Base-by-base conservation (phyloP, 2,329 filamentous ascomycete species). In the Nemania bipapillata region DNA sequence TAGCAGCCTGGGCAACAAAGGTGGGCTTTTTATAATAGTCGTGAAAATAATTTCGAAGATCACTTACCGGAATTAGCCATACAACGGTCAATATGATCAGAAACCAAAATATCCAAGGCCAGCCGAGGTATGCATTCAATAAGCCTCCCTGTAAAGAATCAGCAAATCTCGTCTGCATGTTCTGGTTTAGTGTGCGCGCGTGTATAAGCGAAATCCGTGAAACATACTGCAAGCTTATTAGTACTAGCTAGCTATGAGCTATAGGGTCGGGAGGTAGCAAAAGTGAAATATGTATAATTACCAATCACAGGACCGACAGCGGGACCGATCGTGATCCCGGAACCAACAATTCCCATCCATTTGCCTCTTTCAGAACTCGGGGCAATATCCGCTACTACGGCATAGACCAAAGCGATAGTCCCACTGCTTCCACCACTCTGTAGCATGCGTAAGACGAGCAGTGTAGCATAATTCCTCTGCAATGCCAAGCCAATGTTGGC, bases 21-120 rank as follows among this genome's bases (percentile, higher is more conserved):
- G 12, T 15, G 15, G 4, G 50, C n/a, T 24, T 15, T 12, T 32
- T n/a, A n/a, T n/a, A n/a, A n/a, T 54, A 35, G 7, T 50, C 6
- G 7, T 40, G 1, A 37, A 22, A 24, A 22, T 20, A 5, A 22
- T n/a, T 37, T 20, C 11, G 12, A 20, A 50, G 53, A 22, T 8
- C 24, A 32, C 68, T 62, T 35, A 70, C 68, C 1, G 87, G 83
- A 2, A 90, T 67, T 30, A 90, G 77, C 77, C 86, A 87, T 0
- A 80, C 78, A 3, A 78, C 77, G 20, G 83, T 80, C 40, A 86
- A 79, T 42, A 92, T 89, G 42, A 86, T 83, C 64, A 90, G 83
- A 74, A 91, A 91, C 89, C 89, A 92, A 73, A 92, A 92, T 64
- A 91, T 87, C 63, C 86, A 83, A n/a, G 86, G 81, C 90, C 90